Percentiles rank a stretch among this genome's conserved stretches.
phyloP scores from a whole-genome alignment of 331 rosid species.

The Quercus phellos region DNA sequence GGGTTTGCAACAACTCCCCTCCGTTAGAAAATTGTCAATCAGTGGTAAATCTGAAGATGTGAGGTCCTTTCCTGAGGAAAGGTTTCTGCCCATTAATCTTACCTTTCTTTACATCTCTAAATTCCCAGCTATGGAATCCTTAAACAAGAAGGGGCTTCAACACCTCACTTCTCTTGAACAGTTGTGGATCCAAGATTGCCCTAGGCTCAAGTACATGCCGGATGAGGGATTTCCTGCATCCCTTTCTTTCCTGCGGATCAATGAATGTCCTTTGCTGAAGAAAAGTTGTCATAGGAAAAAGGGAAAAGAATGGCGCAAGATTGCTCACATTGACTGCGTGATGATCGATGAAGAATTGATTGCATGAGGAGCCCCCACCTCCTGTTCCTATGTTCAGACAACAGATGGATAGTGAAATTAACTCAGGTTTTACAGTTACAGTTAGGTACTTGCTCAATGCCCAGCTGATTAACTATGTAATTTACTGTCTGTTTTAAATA shows the following conservation, averaged over 20 bases:
- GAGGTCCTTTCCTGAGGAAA: slow-evolving; percentile 21
- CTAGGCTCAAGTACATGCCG: slow-evolving; percentile 8
- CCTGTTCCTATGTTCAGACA: no score
- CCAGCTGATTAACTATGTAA: no score
- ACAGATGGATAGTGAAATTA: no score
- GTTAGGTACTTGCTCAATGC: no score
- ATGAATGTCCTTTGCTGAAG: not conserved
- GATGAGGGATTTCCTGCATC: slow-evolving; percentile 14
- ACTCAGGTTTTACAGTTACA: no score
- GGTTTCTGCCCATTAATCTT: slow-evolving; percentile 24
- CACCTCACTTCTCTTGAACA: slow-evolving; percentile 11
- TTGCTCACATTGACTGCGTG: not conserved
- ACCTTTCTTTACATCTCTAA: not conserved
- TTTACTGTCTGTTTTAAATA: no score
- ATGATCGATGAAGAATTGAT: not conserved
- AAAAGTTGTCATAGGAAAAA: not conserved
- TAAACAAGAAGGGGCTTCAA: slow-evolving; percentile 17
- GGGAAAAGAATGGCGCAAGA: not conserved
- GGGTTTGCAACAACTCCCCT: not conserved
- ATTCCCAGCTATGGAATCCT: slow-evolving; percentile 5
- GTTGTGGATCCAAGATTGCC: not conserved
- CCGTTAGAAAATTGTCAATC: not conserved
- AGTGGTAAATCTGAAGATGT: not conserved
- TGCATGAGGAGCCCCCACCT: not conserved
- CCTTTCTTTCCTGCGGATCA: not conserved